Percentiles rank a stretch among this genome's conserved stretches.
These are phyloP conservation scores for Anthracocystis walkeri DNA, from an alignment of 1,284 basidiomycete genomes.

Conservation along the genomic window DNA sequence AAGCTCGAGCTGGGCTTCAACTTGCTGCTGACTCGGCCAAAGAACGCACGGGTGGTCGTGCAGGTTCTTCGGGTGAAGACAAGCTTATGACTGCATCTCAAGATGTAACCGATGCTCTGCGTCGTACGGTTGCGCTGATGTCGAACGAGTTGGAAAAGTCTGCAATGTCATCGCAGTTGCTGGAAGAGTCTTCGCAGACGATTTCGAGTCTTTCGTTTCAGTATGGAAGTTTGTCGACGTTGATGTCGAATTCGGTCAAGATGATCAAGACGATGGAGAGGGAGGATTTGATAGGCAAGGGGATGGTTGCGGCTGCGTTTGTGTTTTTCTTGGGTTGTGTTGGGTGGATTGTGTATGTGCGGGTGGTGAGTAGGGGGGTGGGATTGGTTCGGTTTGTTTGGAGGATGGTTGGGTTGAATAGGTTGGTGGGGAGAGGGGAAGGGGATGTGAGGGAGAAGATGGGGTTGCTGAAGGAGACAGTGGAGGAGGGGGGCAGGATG, in stretches of 20 bases:
- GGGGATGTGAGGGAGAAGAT: conserved; percentile 44
- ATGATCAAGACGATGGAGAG: conserved; percentile 68
- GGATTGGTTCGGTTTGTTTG: conserved; percentile 54
- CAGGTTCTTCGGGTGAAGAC: conserved; percentile 53
- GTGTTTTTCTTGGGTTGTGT: conserved; percentile 64
- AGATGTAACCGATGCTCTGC: conserved; percentile 63
- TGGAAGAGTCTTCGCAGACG: conserved; percentile 64
- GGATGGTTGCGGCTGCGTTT: conserved; percentile 53
- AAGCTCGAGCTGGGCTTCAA: conserved; percentile 31
- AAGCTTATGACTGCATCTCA: conserved; percentile 61
- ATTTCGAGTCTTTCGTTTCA: conserved; percentile 55
- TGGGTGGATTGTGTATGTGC: conserved; percentile 64
- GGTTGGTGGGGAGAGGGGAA: conserved; percentile 24
- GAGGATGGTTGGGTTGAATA: conserved; percentile 38
- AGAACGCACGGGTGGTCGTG: conserved; percentile 38
- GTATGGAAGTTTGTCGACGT: conserved; percentile 60
- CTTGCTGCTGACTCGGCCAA: conserved; percentile 51
- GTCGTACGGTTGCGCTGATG: conserved; percentile 64
- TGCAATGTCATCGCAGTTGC: conserved; percentile 62
- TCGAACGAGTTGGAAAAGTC: conserved; percentile 67
- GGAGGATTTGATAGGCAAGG: conserved; percentile 60
- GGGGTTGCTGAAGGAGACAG: conserved; percentile 17
- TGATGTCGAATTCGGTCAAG: conserved; percentile 60
- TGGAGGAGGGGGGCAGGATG: conserved; percentile 7
- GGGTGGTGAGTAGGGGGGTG: conserved; percentile 60